A percentile compares a stretch with the other conserved stretches of the same genome.
Evolutionary conservation across 805 yeast genomes (phyloP).

Genomic region (Wickerhamomyces bisporus): DNA sequence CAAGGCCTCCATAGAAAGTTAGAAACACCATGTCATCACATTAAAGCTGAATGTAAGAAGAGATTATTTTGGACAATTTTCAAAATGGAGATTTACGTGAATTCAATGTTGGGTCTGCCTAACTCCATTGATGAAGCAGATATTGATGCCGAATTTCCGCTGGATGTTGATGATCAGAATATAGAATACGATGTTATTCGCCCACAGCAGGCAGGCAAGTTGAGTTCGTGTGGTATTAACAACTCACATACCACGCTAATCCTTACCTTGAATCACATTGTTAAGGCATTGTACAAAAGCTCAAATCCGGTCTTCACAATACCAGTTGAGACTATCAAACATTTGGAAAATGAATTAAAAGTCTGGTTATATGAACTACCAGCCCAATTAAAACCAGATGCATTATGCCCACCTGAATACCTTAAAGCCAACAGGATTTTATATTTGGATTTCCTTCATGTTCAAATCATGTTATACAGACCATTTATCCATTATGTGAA

Average conservation of each 20-base stretch:
- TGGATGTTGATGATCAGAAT: constrained; percentile 81
- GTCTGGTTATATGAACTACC: constrained; percentile 75
- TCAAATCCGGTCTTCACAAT: constrained; percentile 29
- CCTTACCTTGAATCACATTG: constrained; percentile 64
- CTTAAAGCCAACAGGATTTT: constrained; percentile 71
- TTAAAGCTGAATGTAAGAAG: constrained; percentile 81
- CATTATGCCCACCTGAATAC: constrained; percentile 37
- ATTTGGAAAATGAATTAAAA: constrained; percentile 66
- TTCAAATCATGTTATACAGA: constrained; percentile 78
- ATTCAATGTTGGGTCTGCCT: constrained; percentile 85
- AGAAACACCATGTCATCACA: constrained; percentile 44
- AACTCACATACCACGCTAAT: constrained; percentile 78
- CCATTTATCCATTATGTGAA: constrained; percentile 72
- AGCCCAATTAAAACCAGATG: constrained; percentile 58
- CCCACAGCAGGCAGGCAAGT: constrained; percentile 29
- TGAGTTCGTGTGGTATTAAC: constrained; percentile 50
- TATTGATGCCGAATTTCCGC: constrained; percentile 81
- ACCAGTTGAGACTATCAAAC: constrained; percentile 47
- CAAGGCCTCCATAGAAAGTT: constrained; percentile 76
- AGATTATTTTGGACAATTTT: constrained; percentile 84
- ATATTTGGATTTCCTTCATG: constrained; percentile 71
- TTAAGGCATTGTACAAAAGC: constrained; percentile 69
- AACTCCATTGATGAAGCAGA: constrained; percentile 71
- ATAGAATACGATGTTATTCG: constrained; percentile 29
- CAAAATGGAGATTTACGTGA: constrained; percentile 86